Base-by-base conservation (phyloP, 1,139 yeast species). In the Taphrina deformans region DNA sequence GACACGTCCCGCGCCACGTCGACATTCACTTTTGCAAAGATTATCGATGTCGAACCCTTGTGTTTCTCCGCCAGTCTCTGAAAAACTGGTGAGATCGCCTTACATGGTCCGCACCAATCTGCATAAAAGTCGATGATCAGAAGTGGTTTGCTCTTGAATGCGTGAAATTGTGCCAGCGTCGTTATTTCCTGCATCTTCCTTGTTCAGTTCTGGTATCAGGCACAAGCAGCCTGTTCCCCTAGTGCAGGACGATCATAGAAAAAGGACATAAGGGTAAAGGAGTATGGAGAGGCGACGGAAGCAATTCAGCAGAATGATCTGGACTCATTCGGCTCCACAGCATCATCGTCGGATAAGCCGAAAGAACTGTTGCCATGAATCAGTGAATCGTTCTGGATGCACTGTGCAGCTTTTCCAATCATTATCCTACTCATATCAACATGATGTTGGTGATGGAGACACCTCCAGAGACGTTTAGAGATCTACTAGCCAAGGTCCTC, bases 61-160 rank as follows among this genome's bases (percentile, higher is more conserved):
- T 62, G 51, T 59, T 75, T 74, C 16, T 78, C 74, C 40, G 80
- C 77, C 69, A 87, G 83, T 75, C 87, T 85, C 70, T 87, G 89
- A 71, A 89, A 78, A 70, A 85, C 77, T 67, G 97, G 97, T 38
- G 92, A 84, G 76, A 90, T 85, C 73, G 88, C 88, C 77, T 87
- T 88, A 79, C 97, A 90, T 50, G 97, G 97, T 65, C 93, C 96
- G 78, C 97, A 90, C 63, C 63, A 59, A 16, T 38, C 46, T 12
- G 63, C 63, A 31, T 59, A 38, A 23, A 59, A 59, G 56, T 59
- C 63, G 69, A 89, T 87, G 45, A 89, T 84, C 50, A 88, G 85
- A 76, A 87, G 58, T 23, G 60, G 61, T 31, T 62, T 61, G 29
- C 33, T 55, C 41, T 59, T 59, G 40, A 50, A 45, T 18, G 33